These are phyloP conservation scores for Stereum hirsutum DNA, from an alignment of 1,284 basidiomycete genomes.

Conservation along the genomic window DNA sequence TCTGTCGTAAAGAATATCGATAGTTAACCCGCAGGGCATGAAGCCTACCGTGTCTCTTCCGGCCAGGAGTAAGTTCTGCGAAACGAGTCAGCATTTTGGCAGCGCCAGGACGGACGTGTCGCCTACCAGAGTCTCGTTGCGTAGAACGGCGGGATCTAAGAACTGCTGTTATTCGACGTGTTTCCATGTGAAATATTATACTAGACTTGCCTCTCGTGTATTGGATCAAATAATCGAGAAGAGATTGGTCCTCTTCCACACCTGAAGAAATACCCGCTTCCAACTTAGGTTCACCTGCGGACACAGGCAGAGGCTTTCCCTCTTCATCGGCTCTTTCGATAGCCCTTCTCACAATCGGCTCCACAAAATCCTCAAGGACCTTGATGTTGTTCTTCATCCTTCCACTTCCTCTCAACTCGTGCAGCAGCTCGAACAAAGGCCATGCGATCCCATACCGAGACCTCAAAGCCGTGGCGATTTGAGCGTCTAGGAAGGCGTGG, in stretches of 20 bases:
- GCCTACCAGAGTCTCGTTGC: conserved; percentile 12
- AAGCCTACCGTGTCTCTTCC: conserved; percentile 24
- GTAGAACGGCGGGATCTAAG: background rate
- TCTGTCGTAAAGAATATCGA: background rate
- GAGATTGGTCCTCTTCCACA: conserved; percentile 28
- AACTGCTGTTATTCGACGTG: background rate
- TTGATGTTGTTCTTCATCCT: conserved; percentile 33
- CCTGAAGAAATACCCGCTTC: conserved; percentile 20
- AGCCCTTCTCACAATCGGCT: conserved; percentile 39
- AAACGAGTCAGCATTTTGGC: conserved; percentile 26
- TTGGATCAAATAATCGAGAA: conserved; percentile 42
- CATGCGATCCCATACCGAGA: conserved; percentile 30
- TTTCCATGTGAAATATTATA: background rate
- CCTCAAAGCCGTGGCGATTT: conserved; percentile 28
- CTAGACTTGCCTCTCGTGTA: conserved; percentile 36
- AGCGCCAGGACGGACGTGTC: conserved; percentile 18
- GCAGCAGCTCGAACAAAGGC: conserved; percentile 39
- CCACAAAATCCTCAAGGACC: conserved; percentile 38
- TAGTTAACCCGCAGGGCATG: background rate
- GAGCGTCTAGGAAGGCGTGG: conserved; percentile 19
- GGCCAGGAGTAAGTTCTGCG: conserved; percentile 25
- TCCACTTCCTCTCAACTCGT: too few relatives aligned
- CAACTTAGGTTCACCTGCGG: conserved; percentile 1
- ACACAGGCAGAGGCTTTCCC: conserved; percentile 14
- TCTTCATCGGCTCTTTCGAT: conserved; percentile 23